Percentiles rank a stretch among this genome's conserved stretches.
Evolutionary conservation across 345 rosid genomes (phyloP).

Genomic region (Lumnitzera littorea): DNA sequence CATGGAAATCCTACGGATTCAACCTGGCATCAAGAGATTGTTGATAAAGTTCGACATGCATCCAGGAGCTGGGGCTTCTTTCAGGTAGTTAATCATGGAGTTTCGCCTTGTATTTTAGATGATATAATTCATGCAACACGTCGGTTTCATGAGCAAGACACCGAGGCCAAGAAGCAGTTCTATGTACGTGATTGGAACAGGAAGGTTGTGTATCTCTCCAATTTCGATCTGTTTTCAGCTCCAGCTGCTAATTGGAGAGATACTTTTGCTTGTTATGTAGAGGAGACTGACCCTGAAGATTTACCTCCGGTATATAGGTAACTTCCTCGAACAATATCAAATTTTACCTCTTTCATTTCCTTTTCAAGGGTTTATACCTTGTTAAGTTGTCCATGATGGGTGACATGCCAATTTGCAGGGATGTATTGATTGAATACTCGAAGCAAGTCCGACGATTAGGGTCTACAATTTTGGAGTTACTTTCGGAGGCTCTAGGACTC

Average conservation of each 20-base stretch:
- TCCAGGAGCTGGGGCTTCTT: conserved; percentile 14
- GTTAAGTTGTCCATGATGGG: neutral
- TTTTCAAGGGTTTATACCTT: no score
- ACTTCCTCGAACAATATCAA: no score
- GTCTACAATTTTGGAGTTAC: conserved; percentile 15
- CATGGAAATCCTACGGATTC: neutral
- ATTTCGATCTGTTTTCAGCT: conserved; percentile 11
- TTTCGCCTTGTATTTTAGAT: neutral
- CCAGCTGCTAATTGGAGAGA: no score
- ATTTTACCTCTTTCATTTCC: no score
- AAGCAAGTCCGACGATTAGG: conserved; percentile 18
- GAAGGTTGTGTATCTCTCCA: conserved; percentile 1
- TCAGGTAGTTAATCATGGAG: conserved; percentile 14
- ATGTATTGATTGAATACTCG: conserved; percentile 16
- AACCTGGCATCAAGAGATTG: neutral
- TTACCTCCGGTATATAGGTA: neutral
- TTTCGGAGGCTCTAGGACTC: conserved; percentile 37
- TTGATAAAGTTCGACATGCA: conserved; percentile 1
- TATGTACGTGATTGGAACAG: conserved; percentile 8
- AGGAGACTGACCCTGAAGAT: neutral
- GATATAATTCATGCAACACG: conserved; percentile 9
- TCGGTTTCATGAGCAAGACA: conserved; percentile 12
- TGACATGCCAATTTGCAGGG: conserved; percentile 1
- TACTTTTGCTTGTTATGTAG: neutral
- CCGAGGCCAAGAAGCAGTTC: conserved; percentile 9